These are phyloP conservation scores for Escovopsis sp. DNA, from an alignment of 2,329 filamentous ascomycete species.

Conservation along the genomic window DNA sequence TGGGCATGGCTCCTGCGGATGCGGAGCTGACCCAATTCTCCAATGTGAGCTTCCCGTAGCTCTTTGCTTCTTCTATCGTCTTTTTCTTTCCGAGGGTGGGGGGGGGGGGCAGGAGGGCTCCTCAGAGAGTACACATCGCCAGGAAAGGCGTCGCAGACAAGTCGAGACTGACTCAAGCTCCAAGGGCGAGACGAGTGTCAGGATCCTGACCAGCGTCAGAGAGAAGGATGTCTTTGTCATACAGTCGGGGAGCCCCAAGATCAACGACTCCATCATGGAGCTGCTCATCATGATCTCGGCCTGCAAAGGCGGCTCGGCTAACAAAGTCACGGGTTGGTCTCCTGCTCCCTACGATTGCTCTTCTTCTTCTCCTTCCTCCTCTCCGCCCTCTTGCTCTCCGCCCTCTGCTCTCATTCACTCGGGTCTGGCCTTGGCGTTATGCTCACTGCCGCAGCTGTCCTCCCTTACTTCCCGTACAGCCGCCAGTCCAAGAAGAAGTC, in stretches of 20 bases:
- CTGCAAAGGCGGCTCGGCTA: constrained; percentile 93
- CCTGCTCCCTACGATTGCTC: too few relatives aligned
- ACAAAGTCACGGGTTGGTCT: constrained; percentile 78
- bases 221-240: constrained; percentile 99
- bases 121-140: not conserved
- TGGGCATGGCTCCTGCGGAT: constrained; percentile 49
- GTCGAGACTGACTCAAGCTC: constrained; percentile 11
- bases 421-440: not conserved
- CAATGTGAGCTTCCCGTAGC: constrained; percentile 39
- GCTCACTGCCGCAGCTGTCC: constrained; percentile 44
- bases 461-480: constrained; percentile 97
- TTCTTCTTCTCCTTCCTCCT: too few relatives aligned
- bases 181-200: constrained; percentile 55
- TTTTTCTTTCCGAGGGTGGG: too few relatives aligned
- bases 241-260: constrained; percentile 87
- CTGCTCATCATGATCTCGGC: constrained; percentile 97
- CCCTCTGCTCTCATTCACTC: not conserved
- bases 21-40: constrained; percentile 57
- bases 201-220: constrained; percentile 62
- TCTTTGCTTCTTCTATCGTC: not conserved
- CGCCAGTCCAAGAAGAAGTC: constrained; percentile 99
- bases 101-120: not conserved
- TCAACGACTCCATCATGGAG: constrained; percentile 99
- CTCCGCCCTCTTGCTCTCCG: too few relatives aligned
- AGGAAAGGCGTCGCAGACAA: constrained; percentile 2